Base-by-base conservation (phyloP, 1,139 yeast species). In the Scheffersomyces segobiensis region DNA sequence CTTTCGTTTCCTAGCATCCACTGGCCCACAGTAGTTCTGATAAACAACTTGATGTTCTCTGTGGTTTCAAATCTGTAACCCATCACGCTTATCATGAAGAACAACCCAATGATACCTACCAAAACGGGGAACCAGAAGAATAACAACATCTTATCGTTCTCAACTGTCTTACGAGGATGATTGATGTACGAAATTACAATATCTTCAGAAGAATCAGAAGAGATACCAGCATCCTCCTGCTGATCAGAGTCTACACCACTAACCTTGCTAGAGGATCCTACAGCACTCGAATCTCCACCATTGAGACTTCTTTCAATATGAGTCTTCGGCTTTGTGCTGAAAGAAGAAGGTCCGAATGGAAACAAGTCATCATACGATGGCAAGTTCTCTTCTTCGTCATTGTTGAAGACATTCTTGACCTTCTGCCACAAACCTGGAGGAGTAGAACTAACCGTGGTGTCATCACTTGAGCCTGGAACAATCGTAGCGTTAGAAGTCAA, bases 81-180 rank as follows among this genome's bases (percentile, higher is more conserved):
- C 68, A 87, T 79, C 47, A 81, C 79, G 59, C 82, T 75, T 39
- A 87, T 73, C 67, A 77, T 73, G 52, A 86, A 73, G 68, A 86
- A 81, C 54, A 85, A 73, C 1, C 88, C 81, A 2, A 86, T 64
- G 19, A 87, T 79, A 52, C 82, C 62, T 39, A 89, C 67, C 71
- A 89, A 78, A 47, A 87, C 78, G 3, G 96, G 96, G 60, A 89
- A 74, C 98, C 98, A 93, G 81, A 93, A 93, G 69, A 92, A 90
- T 59, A 92, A 77, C 65, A 93, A 79, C 92, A 92, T 89, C 67
- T 87, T 89, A 72, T 93, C 98, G 67, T 92, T 89, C 65, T 86
- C 87, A 63, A 90, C 86, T 47, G 88, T 84, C 70, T 88, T 88
- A 54, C 88, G 76, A 7, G 83, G 82, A 67, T 84, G 86, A 67